A percentile compares a stretch with the other conserved stretches of the same genome.
Evolutionary conservation across 805 yeast genomes (phyloP).

Genomic region (Kuraishia hungarica): DNA sequence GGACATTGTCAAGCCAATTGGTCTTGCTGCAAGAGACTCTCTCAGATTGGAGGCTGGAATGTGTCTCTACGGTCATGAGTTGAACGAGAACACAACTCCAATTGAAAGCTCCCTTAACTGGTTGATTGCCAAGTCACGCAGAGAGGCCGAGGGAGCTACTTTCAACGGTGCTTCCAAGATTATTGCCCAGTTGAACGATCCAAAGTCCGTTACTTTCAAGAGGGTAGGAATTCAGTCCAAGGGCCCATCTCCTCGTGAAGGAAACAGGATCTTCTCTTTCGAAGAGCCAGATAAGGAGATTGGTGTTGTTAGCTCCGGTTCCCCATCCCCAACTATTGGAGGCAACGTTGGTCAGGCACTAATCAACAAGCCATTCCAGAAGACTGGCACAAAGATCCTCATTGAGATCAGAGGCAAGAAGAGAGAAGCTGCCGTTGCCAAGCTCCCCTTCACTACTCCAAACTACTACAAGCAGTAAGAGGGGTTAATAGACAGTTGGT

Average conservation of each 20-base stretch:
- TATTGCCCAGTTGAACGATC: conserved; percentile 52
- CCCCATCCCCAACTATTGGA: conserved; percentile 53
- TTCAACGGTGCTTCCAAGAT: conserved; percentile 78
- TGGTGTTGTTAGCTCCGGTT: conserved; percentile 49
- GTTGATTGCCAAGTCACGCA: conserved; percentile 79
- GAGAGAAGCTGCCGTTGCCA: conserved; percentile 67
- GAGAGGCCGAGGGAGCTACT: conserved; percentile 32
- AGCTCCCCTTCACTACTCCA: conserved; percentile 78
- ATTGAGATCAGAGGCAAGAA: conserved; percentile 80
- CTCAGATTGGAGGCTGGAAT: conserved; percentile 94
- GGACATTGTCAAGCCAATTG: conserved; percentile 69
- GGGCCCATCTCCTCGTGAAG: conserved; percentile 93
- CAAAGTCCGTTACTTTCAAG: conserved; percentile 48
- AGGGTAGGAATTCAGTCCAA: conserved; percentile 70
- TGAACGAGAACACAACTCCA: conserved; percentile 73
- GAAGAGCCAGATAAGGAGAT: conserved; percentile 46
- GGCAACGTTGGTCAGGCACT: conserved; percentile 90
- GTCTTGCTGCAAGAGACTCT: conserved; percentile 97
- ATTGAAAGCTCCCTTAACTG: conserved; percentile 84
- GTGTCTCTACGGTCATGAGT: conserved; percentile 94
- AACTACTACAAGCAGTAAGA: conserved; percentile 47
- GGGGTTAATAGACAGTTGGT: too few species aligned
- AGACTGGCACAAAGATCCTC: conserved; percentile 63
- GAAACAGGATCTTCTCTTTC: conserved; percentile 49
- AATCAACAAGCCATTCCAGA: conserved; percentile 59